Evolutionary conservation across 2,329 filamentous ascomycete genomes (phyloP).

Genomic region (Penicillium sclerotiorum): DNA sequence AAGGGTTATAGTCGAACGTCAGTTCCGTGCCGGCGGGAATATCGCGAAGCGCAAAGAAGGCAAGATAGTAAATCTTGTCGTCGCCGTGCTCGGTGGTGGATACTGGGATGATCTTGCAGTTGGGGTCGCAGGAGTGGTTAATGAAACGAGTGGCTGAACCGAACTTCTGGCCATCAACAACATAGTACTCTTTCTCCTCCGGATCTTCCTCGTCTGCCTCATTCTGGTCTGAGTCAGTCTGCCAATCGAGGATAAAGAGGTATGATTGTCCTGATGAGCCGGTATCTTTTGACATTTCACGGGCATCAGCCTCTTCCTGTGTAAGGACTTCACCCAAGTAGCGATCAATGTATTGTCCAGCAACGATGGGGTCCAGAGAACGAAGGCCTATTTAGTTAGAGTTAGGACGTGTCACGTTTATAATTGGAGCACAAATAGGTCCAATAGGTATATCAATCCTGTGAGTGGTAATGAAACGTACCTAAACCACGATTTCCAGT

Average conservation of each 20-base stretch:
- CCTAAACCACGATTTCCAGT: slow-evolving; percentile 47
- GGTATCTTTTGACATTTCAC: slow-evolving; percentile 39
- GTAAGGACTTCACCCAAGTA: slow-evolving; percentile 51
- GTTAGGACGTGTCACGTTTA: slow-evolving; percentile 11
- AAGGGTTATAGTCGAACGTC: slow-evolving; percentile 52
- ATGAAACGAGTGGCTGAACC: slow-evolving; percentile 50
- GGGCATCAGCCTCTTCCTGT: slow-evolving; percentile 36
- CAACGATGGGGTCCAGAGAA: slow-evolving; percentile 38
- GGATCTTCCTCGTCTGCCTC: neutral
- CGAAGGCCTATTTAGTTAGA: slow-evolving; percentile 37
- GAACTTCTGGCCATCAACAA: slow-evolving; percentile 48
- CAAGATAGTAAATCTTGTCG: slow-evolving; percentile 47
- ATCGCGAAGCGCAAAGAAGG: slow-evolving; percentile 49
- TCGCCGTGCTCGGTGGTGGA: slow-evolving; percentile 43
- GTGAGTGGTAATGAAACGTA: slow-evolving; percentile 14
- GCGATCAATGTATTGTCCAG: slow-evolving; percentile 49
- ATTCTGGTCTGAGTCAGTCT: slow-evolving; percentile 23
- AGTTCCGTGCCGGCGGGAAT: slow-evolving; percentile 48
- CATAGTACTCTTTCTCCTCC: slow-evolving; percentile 32
- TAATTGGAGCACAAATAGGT: no score
- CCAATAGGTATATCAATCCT: neutral
- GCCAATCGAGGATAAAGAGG: slow-evolving; percentile 46
- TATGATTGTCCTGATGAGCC: slow-evolving; percentile 41
- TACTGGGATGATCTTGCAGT: slow-evolving; percentile 49
- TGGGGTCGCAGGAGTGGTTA: slow-evolving; percentile 53